A percentile compares a stretch with the other conserved stretches of the same genome.
These are phyloP conservation scores for Prunus fruticosa DNA, from an alignment of 306 rosid species.

Conservation along the genomic window DNA sequence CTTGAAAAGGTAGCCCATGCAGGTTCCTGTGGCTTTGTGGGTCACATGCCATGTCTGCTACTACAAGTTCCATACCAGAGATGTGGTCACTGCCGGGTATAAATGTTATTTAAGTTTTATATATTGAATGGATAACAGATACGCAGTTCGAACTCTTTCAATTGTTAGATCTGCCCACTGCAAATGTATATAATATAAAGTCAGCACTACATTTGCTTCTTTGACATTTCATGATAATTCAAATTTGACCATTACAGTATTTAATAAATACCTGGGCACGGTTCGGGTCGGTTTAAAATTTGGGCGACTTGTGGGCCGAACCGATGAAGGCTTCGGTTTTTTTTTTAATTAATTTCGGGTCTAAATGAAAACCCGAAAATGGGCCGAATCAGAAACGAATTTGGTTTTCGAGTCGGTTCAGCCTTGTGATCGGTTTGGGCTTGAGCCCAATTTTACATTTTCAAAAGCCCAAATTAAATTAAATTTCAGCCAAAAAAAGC, in stretches of 20 bases:
- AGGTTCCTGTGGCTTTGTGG: conserved; percentile 18
- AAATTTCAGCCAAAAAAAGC: too few relatives aligned
- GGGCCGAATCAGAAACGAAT: too few relatives aligned
- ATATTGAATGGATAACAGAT: neutral
- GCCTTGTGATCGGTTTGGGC: too few relatives aligned
- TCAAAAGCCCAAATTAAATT: too few relatives aligned
- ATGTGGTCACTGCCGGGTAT: conserved; percentile 10
- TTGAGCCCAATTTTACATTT: too few relatives aligned
- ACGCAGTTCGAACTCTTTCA: neutral
- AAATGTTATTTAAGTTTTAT: neutral
- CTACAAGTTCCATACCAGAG: conserved; percentile 6
- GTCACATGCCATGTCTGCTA: conserved; percentile 9
- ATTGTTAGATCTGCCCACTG: neutral
- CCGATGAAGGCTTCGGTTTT: too few relatives aligned
- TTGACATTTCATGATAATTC: neutral
- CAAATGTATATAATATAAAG: neutral
- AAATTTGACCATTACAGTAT: neutral
- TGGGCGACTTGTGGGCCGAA: too few relatives aligned
- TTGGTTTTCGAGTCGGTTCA: too few relatives aligned
- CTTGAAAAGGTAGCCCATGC: neutral
- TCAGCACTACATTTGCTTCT: neutral
- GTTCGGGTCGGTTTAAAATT: too few relatives aligned
- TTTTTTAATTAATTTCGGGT: too few relatives aligned
- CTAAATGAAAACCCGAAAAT: too few relatives aligned
- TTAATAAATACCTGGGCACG: too few relatives aligned